Base-by-base conservation (phyloP, 192 early-diverging fungal genomes). In the Umbelopsis ramanniana region DNA sequence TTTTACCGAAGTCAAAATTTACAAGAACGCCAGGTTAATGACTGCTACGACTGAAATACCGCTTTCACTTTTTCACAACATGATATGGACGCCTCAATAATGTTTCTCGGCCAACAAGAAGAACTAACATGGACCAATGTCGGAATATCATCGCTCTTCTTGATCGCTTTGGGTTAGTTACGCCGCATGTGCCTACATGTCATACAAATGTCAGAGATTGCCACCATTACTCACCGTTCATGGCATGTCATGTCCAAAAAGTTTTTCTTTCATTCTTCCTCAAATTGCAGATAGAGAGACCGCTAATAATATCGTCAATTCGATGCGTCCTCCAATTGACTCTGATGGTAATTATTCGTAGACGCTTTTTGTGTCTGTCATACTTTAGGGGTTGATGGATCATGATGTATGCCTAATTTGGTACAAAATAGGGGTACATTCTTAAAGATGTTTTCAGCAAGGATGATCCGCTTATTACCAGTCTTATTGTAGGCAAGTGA, bases 261-360 rank as follows among this genome's bases (percentile, higher is more conserved):
- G 57, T 33, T n/a, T 37, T 63, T 37, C 35, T 63, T 6, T 63
- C 57, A 5, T 35, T 29, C 12, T 63, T 46, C 19, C 79, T 96
- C 21, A 88, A 90, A 1, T 83, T 94, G 22, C 85, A 88, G 3
- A 71, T 96, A 7, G 88, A 88, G 73, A 76, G 55, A n/a, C 87
- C 87, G 3, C 73, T 96, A 10, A 77, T 93, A 14, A 78, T 95
- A 7, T 82, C 91, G 7, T 83, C 92, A 0, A 66, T 89, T 57
- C 87, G 94, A 22, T 94, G 91, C 73, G 74, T 94, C 26, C 81
- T 91, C 21, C 95, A 96, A 72, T 82, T 96, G 43, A 89, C 89
- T 2, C 63, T 92, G 22, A 89, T 96, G 83, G 89, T 89, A 83
- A 68, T 74, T 8, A 24, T 10, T 35, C 77, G 40, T 52, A 77